Evolutionary conservation across 805 yeast species (phyloP).

Genomic region (Zygosaccharomyces lentus): DNA sequence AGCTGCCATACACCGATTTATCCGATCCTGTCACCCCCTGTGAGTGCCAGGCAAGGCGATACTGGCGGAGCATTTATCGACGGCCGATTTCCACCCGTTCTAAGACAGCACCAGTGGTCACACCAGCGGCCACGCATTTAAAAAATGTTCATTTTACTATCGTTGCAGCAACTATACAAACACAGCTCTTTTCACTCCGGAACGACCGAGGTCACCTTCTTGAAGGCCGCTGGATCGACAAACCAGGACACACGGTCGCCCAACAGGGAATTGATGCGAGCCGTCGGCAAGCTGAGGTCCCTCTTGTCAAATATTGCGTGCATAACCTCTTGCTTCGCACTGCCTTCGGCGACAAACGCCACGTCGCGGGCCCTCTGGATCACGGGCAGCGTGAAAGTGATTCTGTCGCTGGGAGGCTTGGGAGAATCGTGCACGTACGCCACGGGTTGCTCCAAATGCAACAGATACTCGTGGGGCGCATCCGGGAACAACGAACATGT

Average conservation of each 20-base stretch:
- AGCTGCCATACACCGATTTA: no score
- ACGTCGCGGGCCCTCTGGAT: conserved; percentile 46
- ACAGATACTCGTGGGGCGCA: conserved; percentile 50
- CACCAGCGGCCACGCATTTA: no score
- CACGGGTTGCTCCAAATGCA: conserved; percentile 49
- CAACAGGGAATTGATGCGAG: conserved; percentile 59
- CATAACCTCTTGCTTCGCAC: conserved; percentile 70
- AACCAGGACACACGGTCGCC: conserved; percentile 69
- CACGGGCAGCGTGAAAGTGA: conserved; percentile 80
- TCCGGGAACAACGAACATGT: conserved; percentile 92
- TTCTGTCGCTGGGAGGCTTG: conserved; percentile 90
- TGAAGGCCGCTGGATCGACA: conserved; percentile 66
- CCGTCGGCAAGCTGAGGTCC: conserved; percentile 58
- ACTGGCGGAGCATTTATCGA: no score
- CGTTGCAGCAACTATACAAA: no score
- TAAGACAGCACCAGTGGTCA: no score
- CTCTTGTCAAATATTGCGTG: conserved; percentile 60
- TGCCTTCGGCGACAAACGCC: conserved; percentile 87
- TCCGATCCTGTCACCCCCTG: no score
- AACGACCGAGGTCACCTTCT: conserved; percentile 4
- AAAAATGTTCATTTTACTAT: no score
- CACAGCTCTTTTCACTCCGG: not conserved
- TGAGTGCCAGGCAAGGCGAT: no score
- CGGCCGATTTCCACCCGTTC: no score
- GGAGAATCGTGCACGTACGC: conserved; percentile 78